These are phyloP conservation scores for Botrytis paeoniae DNA, from an alignment of 2,329 filamentous ascomycete species.

Conservation along the genomic window DNA sequence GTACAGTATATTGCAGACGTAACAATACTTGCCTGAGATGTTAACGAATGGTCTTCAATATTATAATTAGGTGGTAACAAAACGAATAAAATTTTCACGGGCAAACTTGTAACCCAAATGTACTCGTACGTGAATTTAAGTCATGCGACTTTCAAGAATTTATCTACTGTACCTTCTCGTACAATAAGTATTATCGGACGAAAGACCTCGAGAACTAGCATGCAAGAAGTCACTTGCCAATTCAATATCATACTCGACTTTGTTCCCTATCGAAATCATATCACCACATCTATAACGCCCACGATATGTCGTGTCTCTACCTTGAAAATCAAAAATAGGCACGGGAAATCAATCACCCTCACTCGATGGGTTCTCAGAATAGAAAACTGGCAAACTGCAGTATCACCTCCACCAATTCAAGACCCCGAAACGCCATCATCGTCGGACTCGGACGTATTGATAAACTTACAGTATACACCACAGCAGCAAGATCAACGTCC, in stretches of 20 bases:
- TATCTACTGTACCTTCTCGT: background rate
- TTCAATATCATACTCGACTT: background rate
- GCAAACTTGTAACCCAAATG: background rate
- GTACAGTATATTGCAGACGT: conserved; percentile 1
- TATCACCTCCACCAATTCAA: conserved; percentile 2
- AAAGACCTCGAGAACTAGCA: conserved; percentile 11
- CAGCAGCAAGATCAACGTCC: conserved; percentile 19
- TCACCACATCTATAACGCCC: background rate
- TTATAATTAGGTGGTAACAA: background rate
- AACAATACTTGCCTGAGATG: conserved; percentile 1
- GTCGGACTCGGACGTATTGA: conserved; percentile 6
- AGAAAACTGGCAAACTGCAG: conserved; percentile 9
- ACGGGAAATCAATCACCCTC: conserved; percentile 1
- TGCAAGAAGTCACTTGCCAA: conserved; percentile 21
- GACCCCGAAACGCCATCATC: conserved; percentile 19
- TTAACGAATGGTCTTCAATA: background rate
- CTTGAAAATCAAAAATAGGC: background rate
- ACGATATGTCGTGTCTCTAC: background rate
- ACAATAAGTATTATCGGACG: conserved; percentile 9
- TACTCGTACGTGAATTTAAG: conserved; percentile 7
- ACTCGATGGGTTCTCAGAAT: background rate
- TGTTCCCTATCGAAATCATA: conserved; percentile 13
- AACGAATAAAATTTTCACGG: background rate
- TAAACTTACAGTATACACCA: conserved; percentile 1
- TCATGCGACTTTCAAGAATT: conserved; percentile 15